phyloP scores from a whole-genome alignment of 768 basidiomycete species.

The Xanthoconium purpureum region DNA sequence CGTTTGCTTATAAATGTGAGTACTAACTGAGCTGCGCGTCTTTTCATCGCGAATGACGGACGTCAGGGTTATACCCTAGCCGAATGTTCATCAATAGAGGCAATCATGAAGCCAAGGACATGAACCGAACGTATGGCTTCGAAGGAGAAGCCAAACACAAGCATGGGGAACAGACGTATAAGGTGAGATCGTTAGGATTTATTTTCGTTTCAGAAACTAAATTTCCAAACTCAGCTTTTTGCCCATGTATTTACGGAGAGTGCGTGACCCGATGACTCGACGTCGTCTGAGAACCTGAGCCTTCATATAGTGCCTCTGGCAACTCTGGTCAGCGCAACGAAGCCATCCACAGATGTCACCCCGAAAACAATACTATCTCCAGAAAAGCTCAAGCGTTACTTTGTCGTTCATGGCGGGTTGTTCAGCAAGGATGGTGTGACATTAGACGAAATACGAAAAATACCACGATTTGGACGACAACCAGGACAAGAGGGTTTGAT shows the following conservation, averaged over 20 bases:
- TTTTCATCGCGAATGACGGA: conserved; percentile 10
- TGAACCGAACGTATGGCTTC: conserved; percentile 94
- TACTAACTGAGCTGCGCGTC: neutral
- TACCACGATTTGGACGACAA: conserved; percentile 83
- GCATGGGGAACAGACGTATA: conserved; percentile 93
- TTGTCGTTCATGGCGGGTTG: conserved; percentile 93
- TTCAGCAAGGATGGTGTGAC: conserved; percentile 96
- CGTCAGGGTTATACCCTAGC: conserved; percentile 85
- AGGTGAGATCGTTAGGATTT: conserved; percentile 42
- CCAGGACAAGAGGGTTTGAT: conserved; percentile 94
- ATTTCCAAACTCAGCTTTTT: conserved; percentile 58
- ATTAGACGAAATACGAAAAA: conserved; percentile 86
- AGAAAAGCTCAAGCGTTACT: conserved; percentile 82
- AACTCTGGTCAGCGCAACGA: conserved; percentile 76
- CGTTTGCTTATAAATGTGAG: conserved; percentile 94
- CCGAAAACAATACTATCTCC: conserved; percentile 70
- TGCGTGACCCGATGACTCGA: conserved; percentile 35
- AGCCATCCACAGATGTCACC: conserved; percentile 41
- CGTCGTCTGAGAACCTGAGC: conserved; percentile 4
- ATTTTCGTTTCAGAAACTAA: neutral
- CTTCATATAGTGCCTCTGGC: conserved; percentile 75
- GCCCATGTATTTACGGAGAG: conserved; percentile 89
- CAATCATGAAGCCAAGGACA: conserved; percentile 95
- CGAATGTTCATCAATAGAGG: conserved; percentile 93
- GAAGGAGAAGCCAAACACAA: conserved; percentile 97